phyloP scores from a whole-genome alignment of 1,139 yeast genomes.

The Lodderomyces orthopsilosis region DNA sequence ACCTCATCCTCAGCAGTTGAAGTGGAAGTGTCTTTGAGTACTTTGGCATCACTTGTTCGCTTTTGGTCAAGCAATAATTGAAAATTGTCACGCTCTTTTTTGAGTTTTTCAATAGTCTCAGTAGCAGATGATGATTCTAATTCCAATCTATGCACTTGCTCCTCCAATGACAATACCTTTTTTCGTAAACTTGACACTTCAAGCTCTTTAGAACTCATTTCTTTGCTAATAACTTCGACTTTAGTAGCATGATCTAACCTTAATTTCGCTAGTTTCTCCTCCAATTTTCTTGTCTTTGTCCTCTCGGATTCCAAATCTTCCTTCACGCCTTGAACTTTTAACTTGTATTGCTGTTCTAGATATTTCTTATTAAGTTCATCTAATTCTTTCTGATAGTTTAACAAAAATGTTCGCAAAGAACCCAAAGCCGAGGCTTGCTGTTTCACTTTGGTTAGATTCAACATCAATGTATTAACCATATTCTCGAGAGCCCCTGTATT shows the following conservation, averaged over 20 bases:
- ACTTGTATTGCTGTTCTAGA: slow-evolving; percentile 24
- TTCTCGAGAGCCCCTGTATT: slow-evolving; percentile 51
- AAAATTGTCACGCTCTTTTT: slow-evolving; percentile 2
- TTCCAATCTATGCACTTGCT: not conserved
- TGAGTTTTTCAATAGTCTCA: not conserved
- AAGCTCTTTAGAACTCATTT: not conserved
- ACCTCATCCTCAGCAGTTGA: slow-evolving; percentile 1
- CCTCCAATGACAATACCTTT: not conserved
- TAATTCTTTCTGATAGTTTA: slow-evolving; percentile 26
- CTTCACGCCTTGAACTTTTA: slow-evolving; percentile 19
- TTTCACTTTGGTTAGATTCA: slow-evolving; percentile 31
- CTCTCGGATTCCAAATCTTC: slow-evolving; percentile 22
- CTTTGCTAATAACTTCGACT: not conserved
- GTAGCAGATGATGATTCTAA: not conserved
- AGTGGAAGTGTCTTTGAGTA: not conserved
- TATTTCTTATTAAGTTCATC: slow-evolving; percentile 28
- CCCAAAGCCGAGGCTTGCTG: slow-evolving; percentile 36
- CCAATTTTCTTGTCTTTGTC: slow-evolving; percentile 23
- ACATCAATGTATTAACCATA: slow-evolving; percentile 28
- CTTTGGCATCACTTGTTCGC: not conserved
- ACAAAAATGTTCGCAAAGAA: slow-evolving; percentile 30
- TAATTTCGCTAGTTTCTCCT: slow-evolving; percentile 2
- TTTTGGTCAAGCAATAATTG: not conserved
- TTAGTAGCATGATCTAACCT: not conserved
- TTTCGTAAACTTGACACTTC: not conserved